Conservation (phyloP, 768 basidiomycete species). For the Pholiota conissans region DNA sequence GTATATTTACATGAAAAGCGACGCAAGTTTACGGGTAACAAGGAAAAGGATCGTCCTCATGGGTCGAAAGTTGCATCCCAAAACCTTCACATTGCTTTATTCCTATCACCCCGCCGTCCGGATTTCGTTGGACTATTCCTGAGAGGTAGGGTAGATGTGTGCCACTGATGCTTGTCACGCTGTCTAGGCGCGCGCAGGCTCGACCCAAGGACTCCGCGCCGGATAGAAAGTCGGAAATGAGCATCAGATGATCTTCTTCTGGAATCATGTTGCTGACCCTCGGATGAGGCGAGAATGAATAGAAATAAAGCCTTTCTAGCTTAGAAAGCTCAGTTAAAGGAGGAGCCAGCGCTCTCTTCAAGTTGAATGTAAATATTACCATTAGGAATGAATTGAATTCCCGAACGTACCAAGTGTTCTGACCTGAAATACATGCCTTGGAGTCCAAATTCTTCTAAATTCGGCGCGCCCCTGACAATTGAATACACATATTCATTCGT, state of each 20-base stretch:
- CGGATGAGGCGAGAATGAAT: background rate
- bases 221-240: background rate
- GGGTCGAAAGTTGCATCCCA: background rate
- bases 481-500: background rate
- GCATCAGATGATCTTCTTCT: background rate
- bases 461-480: background rate
- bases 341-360: background rate
- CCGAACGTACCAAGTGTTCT: background rate
- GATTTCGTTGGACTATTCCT: background rate
- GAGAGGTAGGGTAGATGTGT: background rate
- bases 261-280: background rate
- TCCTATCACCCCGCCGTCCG: background rate
- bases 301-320: background rate
- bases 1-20: no score
- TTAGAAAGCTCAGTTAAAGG: background rate
- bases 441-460: background rate
- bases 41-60: background rate
- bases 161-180: background rate
- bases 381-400: background rate
- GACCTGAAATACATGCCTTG: background rate
- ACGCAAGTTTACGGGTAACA: no score
- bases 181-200: background rate
- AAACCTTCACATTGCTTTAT: background rate
- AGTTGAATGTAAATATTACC: background rate
- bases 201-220: background rate